These are phyloP conservation scores for Cicer arietinum DNA, from an alignment of 306 rosid species.

Conservation along the genomic window DNA sequence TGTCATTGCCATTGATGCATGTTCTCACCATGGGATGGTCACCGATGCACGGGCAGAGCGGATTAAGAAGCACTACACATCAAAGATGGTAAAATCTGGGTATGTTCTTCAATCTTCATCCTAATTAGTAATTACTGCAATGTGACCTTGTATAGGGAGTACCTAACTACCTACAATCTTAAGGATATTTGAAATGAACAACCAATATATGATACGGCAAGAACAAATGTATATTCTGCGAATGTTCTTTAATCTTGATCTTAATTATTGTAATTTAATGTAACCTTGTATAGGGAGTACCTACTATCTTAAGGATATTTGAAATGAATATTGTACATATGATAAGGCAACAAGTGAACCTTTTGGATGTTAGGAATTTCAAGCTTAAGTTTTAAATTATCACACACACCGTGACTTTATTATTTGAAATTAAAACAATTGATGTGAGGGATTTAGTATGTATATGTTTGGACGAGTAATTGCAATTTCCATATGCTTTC, in stretches of 20 bases:
- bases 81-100: constrained; percentile 79
- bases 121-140: constrained; percentile 1
- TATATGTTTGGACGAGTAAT: constrained; percentile 11
- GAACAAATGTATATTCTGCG: constrained; percentile 67
- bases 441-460: background rate
- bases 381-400: constrained; percentile 12
- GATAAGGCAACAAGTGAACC: constrained; percentile 25
- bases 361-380: constrained; percentile 34
- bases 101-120: constrained; percentile 44
- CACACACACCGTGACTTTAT: constrained; percentile 6
- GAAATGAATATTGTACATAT: constrained; percentile 8
- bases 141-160: constrained; percentile 21
- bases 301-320: constrained; percentile 24
- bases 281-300: constrained; percentile 27
- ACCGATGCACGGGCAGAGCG: constrained; percentile 77
- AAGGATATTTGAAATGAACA: constrained; percentile 16
- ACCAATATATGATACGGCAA: background rate
- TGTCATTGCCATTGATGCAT: constrained; percentile 90
- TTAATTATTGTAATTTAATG: constrained; percentile 18
- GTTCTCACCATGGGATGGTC: constrained; percentile 87
- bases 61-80: constrained; percentile 71
- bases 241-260: constrained; percentile 44
- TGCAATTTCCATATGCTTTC: constrained; percentile 14
- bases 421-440: constrained; percentile 23
- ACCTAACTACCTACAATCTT: constrained; percentile 27